These are phyloP conservation scores for Microcyclospora tardicrescens DNA, from an alignment of 2,329 filamentous ascomycete species.

Conservation along the genomic window DNA sequence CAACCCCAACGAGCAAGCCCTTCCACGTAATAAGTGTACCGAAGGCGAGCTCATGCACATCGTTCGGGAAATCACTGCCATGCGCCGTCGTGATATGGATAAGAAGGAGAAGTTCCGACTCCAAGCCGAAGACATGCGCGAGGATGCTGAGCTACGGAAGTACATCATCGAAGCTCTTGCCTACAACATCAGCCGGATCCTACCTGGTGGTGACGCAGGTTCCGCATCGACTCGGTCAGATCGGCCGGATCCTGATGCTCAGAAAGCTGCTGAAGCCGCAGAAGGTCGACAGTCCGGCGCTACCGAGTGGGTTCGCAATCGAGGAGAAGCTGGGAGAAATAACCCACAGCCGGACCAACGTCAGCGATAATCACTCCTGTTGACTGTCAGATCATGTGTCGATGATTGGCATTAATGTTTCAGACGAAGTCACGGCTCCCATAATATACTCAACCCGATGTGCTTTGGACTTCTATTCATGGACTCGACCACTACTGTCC, in stretches of 20 bases:
- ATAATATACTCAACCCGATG: too few species aligned
- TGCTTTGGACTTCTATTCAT: too few species aligned
- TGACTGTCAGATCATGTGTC: too few species aligned
- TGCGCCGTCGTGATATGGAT: constrained; percentile 69
- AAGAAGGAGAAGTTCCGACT: constrained; percentile 75
- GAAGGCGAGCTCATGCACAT: constrained; percentile 88
- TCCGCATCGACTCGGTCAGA: constrained; percentile 7
- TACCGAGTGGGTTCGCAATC: constrained; percentile 2
- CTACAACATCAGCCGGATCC: constrained; percentile 56
- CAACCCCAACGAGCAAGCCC: constrained; percentile 54
- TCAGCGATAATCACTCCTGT: too few species aligned
- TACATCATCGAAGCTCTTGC: constrained; percentile 64
- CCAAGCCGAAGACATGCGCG: constrained; percentile 65
- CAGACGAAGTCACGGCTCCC: too few species aligned
- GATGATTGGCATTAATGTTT: too few species aligned
- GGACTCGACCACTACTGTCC: too few species aligned
- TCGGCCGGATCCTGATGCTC: constrained; percentile 31
- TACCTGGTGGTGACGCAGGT: constrained; percentile 34
- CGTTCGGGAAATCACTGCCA: constrained; percentile 76
- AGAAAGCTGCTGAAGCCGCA: constrained; percentile 35
- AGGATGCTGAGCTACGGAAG: constrained; percentile 61
- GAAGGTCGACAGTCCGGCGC: constrained; percentile 15
- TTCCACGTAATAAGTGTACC: constrained; percentile 64
- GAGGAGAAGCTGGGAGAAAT: constrained; percentile 5
- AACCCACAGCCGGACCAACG: too few species aligned